Evolutionary conservation across 768 basidiomycete genomes (phyloP), one percentile per base, ranked within the genome.

Genomic region (Boletus rubescentipes): DNA sequence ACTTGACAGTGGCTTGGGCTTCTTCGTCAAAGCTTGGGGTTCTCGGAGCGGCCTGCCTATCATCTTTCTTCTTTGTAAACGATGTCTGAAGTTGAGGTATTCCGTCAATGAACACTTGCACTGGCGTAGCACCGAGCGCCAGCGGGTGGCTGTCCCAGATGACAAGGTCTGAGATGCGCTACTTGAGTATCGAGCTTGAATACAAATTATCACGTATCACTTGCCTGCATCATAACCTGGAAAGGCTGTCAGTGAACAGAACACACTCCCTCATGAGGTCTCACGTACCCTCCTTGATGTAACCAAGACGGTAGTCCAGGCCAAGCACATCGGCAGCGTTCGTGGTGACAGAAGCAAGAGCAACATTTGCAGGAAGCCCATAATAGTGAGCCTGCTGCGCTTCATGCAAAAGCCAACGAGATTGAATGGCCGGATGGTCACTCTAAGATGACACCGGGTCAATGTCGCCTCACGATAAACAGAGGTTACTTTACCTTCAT

Each of bases 371-470:
- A 31, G 87, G 82, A 6, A 95, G 77, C 11, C 91, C 91, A 61
- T 88, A 91, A 66, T 85, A 87, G 64, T 87, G 83, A 1, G 87
- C 89, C 69, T 90, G 89, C 61, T 91, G 89, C 5, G 92, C 91
- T 68, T 95, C 92, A 59, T 84, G 89, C 20, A 92, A 65, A 10
- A 96, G 77, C 70, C 87, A 86, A 5, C 92, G 82, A 6, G 86
- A 86, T 53, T 92, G 81, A 43, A 84, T 61, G 2, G 72, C 76
- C 1, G 85, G 81, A 59, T 88, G 86, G 60, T 87, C 85, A 46
- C 85, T 86, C 87, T 89, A 53, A 9, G 9, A 48, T 9, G 26
- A n/a, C 3, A 36, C 14, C 8, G 8, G 21, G 21, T 58, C 20
- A 54, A 38, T 7, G 26, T 40, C 41, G 9, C 18, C 5, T 35